A percentile compares a stretch with the other conserved stretches of the same genome.
These are phyloP conservation scores for Boletus insuetus DNA, from an alignment of 768 basidiomycete genomes.

Conservation along the genomic window DNA sequence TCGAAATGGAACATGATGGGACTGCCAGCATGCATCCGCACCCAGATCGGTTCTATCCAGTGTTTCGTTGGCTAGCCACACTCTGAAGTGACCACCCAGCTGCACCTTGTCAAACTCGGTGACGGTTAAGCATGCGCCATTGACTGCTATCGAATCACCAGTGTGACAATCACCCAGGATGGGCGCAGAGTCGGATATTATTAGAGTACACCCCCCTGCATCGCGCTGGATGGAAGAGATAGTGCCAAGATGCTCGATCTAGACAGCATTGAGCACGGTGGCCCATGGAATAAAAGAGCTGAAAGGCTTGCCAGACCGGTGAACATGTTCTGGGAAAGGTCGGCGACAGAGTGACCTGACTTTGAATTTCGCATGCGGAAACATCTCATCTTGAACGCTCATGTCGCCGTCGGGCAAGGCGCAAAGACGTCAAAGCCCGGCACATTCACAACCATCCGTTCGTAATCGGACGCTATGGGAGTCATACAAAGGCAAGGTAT, in stretches of 20 bases:
- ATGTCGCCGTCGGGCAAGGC: constrained; percentile 15
- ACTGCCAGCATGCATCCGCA: constrained; percentile 27
- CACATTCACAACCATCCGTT: constrained; percentile 5
- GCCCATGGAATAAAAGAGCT: neutral
- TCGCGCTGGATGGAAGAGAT: constrained; percentile 65
- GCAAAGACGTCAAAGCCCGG: neutral
- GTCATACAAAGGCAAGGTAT: constrained; percentile 41
- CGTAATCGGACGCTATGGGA: constrained; percentile 36
- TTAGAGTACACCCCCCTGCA: constrained; percentile 76
- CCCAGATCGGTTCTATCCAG: constrained; percentile 88
- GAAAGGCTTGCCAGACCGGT: constrained; percentile 65
- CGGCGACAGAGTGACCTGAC: neutral
- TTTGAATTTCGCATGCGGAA: constrained; percentile 3
- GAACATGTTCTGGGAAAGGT: constrained; percentile 50
- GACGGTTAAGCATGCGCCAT: constrained; percentile 88
- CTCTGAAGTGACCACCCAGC: constrained; percentile 80
- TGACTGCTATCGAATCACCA: constrained; percentile 93
- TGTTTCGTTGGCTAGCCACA: constrained; percentile 96
- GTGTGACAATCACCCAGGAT: constrained; percentile 87
- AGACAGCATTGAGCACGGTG: constrained; percentile 9
- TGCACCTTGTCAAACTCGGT: constrained; percentile 69
- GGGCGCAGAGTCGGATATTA: constrained; percentile 63
- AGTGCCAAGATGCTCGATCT: constrained; percentile 90
- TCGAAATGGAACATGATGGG: constrained; percentile 2
- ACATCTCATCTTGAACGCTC: neutral